A percentile compares a stretch with the other conserved stretches of the same genome.
Conservation (phyloP, 2,329 filamentous ascomycete species). For the Drechslerella coelobrocha region DNA sequence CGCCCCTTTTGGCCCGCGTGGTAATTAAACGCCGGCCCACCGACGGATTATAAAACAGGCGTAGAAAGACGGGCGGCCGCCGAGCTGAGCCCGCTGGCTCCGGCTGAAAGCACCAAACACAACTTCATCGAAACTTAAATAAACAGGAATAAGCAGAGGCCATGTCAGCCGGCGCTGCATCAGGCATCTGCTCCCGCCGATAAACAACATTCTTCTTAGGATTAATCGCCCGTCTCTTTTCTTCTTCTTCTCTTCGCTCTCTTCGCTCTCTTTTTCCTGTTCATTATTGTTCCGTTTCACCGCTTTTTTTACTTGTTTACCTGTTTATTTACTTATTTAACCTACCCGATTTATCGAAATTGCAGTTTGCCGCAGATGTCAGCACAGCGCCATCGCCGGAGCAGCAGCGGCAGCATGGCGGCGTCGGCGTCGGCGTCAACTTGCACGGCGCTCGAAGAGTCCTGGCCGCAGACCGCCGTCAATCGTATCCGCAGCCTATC, state of each 20-base stretch:
- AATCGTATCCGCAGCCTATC: slow-evolving; percentile 48
- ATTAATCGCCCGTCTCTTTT: too few relatives aligned
- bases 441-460: slow-evolving; percentile 28
- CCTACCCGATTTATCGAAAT: background rate
- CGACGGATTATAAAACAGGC: too few relatives aligned
- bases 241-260: background rate
- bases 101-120: background rate
- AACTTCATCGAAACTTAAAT: background rate
- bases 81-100: background rate
- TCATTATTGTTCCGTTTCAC: too few relatives aligned
- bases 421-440: slow-evolving; percentile 6
- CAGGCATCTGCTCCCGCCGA: background rate
- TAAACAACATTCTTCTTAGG: too few relatives aligned
- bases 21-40: too few relatives aligned
- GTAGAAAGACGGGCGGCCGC: too few relatives aligned
- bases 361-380: background rate
- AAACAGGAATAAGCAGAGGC: too few relatives aligned
- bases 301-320: too few relatives aligned
- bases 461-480: slow-evolving; percentile 47
- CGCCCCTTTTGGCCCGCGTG: too few relatives aligned
- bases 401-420: slow-evolving; percentile 1
- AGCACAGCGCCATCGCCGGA: background rate
- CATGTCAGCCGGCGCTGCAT: background rate
- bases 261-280: background rate
- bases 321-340: too few relatives aligned